Evolutionary conservation across 805 yeast species (phyloP).

Genomic region (Starmerella apicola): DNA sequence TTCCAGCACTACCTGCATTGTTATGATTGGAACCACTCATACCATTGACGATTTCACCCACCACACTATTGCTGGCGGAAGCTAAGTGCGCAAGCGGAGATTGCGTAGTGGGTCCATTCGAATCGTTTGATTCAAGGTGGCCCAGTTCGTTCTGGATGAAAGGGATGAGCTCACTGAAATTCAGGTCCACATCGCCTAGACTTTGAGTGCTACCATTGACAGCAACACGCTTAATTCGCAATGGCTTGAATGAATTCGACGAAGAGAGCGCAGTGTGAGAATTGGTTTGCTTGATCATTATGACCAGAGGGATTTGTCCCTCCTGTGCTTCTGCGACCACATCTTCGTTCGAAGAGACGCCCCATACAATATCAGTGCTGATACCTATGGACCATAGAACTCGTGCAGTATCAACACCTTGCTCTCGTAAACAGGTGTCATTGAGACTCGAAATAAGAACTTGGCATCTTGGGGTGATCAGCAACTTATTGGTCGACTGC

Average conservation of each 20-base stretch:
- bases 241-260: conserved; percentile 55
- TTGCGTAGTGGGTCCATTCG: not conserved
- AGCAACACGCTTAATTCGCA: conserved; percentile 53
- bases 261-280: conserved; percentile 24
- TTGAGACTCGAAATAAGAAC: conserved; percentile 66
- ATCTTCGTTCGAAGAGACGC: conserved; percentile 43
- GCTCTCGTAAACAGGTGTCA: conserved; percentile 40
- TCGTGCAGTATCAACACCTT: conserved; percentile 52
- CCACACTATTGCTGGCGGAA: not conserved
- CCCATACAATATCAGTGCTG: conserved; percentile 49
- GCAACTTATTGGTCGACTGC: conserved; percentile 1
- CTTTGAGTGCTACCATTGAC: conserved; percentile 25
- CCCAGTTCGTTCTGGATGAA: conserved; percentile 29
- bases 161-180: conserved; percentile 49
- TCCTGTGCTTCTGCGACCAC: conserved; percentile 46
- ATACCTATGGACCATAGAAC: conserved; percentile 68
- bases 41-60: too few species aligned
- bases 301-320: conserved; percentile 66
- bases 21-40: too few species aligned
- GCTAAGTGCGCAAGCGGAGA: not conserved
- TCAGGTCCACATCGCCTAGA: conserved; percentile 55
- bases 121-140: not conserved
- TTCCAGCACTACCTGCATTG: too few species aligned
- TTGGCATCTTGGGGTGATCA: conserved; percentile 50
- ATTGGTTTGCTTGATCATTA: conserved; percentile 62